phyloP scores from a whole-genome alignment of 345 rosid genomes.

The Rubroshorea leprosula region DNA sequence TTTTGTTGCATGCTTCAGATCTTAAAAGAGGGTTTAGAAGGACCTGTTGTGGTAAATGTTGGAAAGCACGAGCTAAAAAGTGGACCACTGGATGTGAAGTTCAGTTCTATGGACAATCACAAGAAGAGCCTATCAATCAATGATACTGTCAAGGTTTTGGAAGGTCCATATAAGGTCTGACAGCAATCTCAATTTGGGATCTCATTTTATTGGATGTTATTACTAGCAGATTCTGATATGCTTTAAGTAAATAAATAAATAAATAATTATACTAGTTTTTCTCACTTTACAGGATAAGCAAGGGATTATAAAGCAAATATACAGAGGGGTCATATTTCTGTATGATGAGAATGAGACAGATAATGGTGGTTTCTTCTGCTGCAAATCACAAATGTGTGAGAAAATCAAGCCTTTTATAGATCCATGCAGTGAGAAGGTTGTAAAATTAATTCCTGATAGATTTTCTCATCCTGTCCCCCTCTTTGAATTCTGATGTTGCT shows the following conservation, averaged over 20 bases:
- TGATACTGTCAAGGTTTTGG: slow-evolving; percentile 71
- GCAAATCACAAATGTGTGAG: slow-evolving; percentile 70
- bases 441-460: slow-evolving; percentile 8
- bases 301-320: slow-evolving; percentile 80
- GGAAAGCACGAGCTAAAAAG: slow-evolving; percentile 44
- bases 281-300: slow-evolving; percentile 81
- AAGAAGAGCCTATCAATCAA: slow-evolving; percentile 53
- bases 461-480: not conserved
- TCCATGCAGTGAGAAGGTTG: slow-evolving; percentile 52
- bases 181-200: slow-evolving; percentile 8
- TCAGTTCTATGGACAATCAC: slow-evolving; percentile 66
- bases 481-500: slow-evolving; percentile 2
- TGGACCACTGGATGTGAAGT: slow-evolving; percentile 65
- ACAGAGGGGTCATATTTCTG: slow-evolving; percentile 70
- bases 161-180: slow-evolving; percentile 76
- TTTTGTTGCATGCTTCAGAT: slow-evolving; percentile 42
- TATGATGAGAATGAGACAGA: slow-evolving; percentile 63
- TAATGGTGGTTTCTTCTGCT: slow-evolving; percentile 82
- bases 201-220: not conserved
- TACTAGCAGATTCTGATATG: not conserved
- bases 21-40: slow-evolving; percentile 70
- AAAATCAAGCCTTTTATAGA: slow-evolving; percentile 52
- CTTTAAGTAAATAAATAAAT: no score
- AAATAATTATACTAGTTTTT: no score
- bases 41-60: slow-evolving; percentile 50